Conservation (phyloP, 148 eudicot species). For the Cornus controversa region DNA sequence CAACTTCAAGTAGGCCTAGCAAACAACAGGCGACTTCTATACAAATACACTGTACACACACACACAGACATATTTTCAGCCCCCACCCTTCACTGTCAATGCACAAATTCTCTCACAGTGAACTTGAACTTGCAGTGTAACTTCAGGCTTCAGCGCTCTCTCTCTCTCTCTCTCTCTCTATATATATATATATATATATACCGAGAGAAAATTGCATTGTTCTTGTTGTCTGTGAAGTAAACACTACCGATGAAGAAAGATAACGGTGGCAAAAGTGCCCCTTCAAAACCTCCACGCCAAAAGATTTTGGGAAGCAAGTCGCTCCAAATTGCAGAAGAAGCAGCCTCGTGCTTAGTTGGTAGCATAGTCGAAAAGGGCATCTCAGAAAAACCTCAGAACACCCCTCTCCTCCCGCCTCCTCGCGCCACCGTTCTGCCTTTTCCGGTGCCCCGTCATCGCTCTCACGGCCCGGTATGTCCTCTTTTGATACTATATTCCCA, state of each 20-base stretch:
- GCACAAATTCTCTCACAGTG: no score
- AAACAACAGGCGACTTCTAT: no score
- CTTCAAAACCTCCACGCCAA: slow-evolving; percentile 7
- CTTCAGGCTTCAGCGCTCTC: no score
- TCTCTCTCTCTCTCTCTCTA: neutral
- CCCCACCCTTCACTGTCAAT: no score
- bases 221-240: neutral
- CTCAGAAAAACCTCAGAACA: slow-evolving; percentile 17
- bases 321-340: slow-evolving; percentile 25
- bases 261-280: slow-evolving; percentile 21
- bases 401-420: slow-evolving; percentile 37
- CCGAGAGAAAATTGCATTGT: neutral
- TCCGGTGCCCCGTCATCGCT: slow-evolving; percentile 91
- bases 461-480: slow-evolving; percentile 72
- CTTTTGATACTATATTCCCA: neutral
- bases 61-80: no score
- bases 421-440: slow-evolving; percentile 71
- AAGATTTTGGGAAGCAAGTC: slow-evolving; percentile 35
- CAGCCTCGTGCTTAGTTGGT: slow-evolving; percentile 49
- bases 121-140: no score
- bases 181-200: no score
- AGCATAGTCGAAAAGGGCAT: slow-evolving; percentile 77
- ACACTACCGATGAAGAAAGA: slow-evolving; percentile 26
- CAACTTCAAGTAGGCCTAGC: no score
- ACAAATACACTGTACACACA: no score